phyloP scores from a whole-genome alignment of 148 eudicot genomes.

The Amaranthus hypochondriacus region DNA sequence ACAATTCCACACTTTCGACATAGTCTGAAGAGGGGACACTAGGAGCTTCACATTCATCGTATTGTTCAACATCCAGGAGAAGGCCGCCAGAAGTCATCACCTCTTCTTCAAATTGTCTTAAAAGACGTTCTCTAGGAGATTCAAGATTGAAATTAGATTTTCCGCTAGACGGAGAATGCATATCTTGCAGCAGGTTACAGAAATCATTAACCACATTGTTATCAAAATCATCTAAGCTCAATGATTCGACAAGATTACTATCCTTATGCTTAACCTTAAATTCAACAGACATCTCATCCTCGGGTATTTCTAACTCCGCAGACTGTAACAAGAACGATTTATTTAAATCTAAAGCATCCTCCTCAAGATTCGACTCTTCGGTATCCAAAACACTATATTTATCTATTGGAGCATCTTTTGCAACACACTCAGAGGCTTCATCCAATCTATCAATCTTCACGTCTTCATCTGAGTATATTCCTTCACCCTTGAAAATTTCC shows the following conservation, averaged over 20 bases:
- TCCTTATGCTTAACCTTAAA: slow-evolving; percentile 23
- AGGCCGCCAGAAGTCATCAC: slow-evolving; percentile 56
- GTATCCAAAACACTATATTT: slow-evolving; percentile 13
- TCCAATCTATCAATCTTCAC: slow-evolving; percentile 11
- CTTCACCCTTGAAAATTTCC: slow-evolving; percentile 48
- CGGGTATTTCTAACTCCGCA: slow-evolving; percentile 22
- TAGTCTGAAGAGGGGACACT: slow-evolving; percentile 30
- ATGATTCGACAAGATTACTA: slow-evolving; percentile 36
- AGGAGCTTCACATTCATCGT: slow-evolving; percentile 30
- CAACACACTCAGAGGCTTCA: slow-evolving; percentile 7
- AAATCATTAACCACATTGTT: slow-evolving; percentile 70
- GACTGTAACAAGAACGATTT: slow-evolving; percentile 28
- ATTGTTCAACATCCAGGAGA: slow-evolving; percentile 43
- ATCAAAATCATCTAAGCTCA: slow-evolving; percentile 59
- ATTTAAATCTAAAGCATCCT: slow-evolving; percentile 18
- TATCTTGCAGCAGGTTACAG: slow-evolving; percentile 61
- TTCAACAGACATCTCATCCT: slow-evolving; percentile 15
- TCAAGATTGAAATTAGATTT: slow-evolving; percentile 63
- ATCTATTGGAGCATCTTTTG: slow-evolving; percentile 11
- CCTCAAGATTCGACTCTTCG: slow-evolving; percentile 25
- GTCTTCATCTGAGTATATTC: slow-evolving; percentile 25
- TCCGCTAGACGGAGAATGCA: slow-evolving; percentile 46
- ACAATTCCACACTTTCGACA: slow-evolving; percentile 27
- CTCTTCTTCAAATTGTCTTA: slow-evolving; percentile 85
- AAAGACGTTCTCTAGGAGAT: slow-evolving; percentile 76